Base-by-base conservation (phyloP, 768 basidiomycete species). In the Mycena metata region DNA sequence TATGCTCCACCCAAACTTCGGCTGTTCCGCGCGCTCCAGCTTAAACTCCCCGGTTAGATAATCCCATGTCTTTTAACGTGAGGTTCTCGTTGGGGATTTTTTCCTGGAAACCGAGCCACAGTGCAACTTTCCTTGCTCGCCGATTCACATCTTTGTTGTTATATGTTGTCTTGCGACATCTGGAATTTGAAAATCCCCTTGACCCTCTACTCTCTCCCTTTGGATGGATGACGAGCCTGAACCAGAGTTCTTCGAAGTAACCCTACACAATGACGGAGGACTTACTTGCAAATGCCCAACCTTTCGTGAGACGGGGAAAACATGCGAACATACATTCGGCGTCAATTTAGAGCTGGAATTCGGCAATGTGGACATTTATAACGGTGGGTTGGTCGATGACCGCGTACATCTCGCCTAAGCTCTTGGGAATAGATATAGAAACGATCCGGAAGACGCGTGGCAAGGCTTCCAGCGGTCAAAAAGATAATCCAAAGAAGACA, bases 391-490 rank as follows among this genome's bases (percentile, higher is more conserved):
- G 26, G 19, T 2, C 12, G 5, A 33, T 19, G 17, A 13, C n/a
- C 13, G 16, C n/a, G 19, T 64, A 17, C 15, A 17, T 35, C 13
- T n/a, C 30, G 15, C 17, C 35, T 39, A 39, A 39, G 15, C 39
- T 39, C 39, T 10, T 11, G 5, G 30, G 39, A 39, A 57, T 49
- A 58, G 56, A 56, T 30, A 12, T 56, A 21, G 64, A 65, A 21
- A 61, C 49, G 1, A 58, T 57, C 9, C 64, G 64, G 1, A 41
- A 39, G 19, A 21, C 19, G 3, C 64, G 64, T n/a, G 64, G 64
- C 3, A 57, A 39, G 30, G 36, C 13, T 3, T 16, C 55, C 8
- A 23, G 11, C 1, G 64, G 64, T 17, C n/a, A 57, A n/a, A 16
- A 55, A 11, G n/a, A 49, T 17, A 58, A 58, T 49, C 64, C 64